Evolutionary conservation across 345 rosid genomes (phyloP).

Genomic region (Brassica juncea): DNA sequence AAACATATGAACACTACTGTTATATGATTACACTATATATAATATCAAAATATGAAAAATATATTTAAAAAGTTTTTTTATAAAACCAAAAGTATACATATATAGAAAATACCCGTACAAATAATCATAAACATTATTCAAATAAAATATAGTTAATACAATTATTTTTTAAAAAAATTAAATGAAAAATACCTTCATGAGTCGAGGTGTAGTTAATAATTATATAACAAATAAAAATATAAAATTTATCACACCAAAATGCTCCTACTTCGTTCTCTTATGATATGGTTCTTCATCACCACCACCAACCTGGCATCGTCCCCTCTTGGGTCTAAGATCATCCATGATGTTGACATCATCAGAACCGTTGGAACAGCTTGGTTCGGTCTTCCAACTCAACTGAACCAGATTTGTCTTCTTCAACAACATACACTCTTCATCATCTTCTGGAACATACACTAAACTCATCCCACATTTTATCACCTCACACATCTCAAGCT

Average conservation of each 20-base stretch:
- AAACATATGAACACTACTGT: no score
- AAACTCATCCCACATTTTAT: conserved; percentile 35
- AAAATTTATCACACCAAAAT: not conserved
- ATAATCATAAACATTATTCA: no score
- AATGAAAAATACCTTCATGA: no score
- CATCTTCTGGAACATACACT: conserved; percentile 36
- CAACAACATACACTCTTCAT: conserved; percentile 11
- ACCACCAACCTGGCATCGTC: conserved; percentile 15
- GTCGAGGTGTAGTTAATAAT: no score
- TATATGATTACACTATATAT: no score
- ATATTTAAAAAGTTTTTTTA: no score
- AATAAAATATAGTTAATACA: no score
- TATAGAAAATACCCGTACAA: no score
- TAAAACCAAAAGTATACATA: no score
- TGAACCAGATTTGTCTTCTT: conserved; percentile 33
- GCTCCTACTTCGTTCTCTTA: conserved; percentile 13
- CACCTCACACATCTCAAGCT: conserved; percentile 31
- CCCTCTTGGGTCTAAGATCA: conserved; percentile 18
- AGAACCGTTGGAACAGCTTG: conserved; percentile 6
- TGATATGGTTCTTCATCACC: not conserved
- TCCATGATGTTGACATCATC: not conserved
- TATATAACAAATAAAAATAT: not conserved
- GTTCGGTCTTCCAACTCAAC: not conserved
- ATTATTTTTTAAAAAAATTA: no score
- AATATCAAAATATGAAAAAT: no score